Percentiles rank a stretch among this genome's conserved stretches.
phyloP scores from a whole-genome alignment of 1,284 basidiomycete species.

The Cutaneotrichosporon cyanovorans region DNA sequence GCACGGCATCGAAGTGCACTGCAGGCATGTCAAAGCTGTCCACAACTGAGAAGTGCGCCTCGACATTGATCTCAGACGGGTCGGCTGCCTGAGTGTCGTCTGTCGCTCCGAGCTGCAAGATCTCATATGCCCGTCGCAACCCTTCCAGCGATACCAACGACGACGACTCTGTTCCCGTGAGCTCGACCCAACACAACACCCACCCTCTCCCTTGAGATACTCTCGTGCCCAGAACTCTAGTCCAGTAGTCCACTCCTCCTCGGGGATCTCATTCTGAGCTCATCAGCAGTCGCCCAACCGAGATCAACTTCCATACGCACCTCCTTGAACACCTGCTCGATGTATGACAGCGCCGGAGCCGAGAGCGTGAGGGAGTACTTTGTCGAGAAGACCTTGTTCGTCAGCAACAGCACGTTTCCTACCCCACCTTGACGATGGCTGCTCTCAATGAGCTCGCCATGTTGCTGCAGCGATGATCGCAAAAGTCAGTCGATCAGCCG shows the following conservation, averaged over 20 bases:
- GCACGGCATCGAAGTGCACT: conserved; percentile 77
- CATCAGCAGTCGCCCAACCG: conserved; percentile 2
- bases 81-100: conserved; percentile 51
- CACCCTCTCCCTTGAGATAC: conserved; percentile 86
- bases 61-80: conserved; percentile 65
- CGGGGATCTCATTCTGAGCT: conserved; percentile 61
- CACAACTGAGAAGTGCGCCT: conserved; percentile 74
- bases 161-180: conserved; percentile 23
- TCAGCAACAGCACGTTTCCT: not conserved
- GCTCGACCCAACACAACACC: conserved; percentile 16
- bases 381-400: conserved; percentile 44
- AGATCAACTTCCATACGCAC: conserved; percentile 15
- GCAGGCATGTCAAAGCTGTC: conserved; percentile 91
- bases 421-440: conserved; percentile 43
- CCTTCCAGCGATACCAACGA: conserved; percentile 46
- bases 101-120: conserved; percentile 58
- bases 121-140: conserved; percentile 71
- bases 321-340: conserved; percentile 42
- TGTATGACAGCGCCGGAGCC: conserved; percentile 39
- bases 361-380: conserved; percentile 47
- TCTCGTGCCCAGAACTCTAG: conserved; percentile 77
- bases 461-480: too few relatives aligned
- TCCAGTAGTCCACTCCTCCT: conserved; percentile 50
- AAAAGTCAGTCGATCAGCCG: not conserved
- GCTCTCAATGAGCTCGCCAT: conserved; percentile 41